phyloP scores from a whole-genome alignment of 2,329 filamentous ascomycete species.

The Aspergillus sclerotialis region DNA sequence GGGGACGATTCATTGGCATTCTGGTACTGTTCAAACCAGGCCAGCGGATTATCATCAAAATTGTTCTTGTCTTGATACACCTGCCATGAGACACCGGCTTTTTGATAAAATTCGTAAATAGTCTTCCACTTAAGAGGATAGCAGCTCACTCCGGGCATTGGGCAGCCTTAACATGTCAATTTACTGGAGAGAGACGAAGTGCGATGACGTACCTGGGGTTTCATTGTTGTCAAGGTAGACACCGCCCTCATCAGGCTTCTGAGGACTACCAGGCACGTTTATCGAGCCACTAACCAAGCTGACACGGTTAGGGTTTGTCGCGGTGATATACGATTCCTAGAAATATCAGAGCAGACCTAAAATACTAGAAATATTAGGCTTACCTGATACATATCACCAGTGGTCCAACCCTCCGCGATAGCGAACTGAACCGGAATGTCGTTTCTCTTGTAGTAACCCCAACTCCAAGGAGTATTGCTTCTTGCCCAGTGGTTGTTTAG shows the following conservation, averaged over 20 bases:
- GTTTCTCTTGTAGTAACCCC: conserved; percentile 44
- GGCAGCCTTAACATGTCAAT: conserved; percentile 30
- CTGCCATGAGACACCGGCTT: conserved; percentile 45
- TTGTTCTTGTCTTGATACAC: conserved; percentile 46
- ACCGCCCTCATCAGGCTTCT: conserved; percentile 37
- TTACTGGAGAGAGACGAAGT: not conserved
- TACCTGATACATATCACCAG: conserved; percentile 52
- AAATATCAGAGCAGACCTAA: conserved; percentile 1
- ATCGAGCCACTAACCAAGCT: conserved; percentile 46
- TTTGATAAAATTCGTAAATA: conserved; percentile 43
- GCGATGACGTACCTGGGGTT: conserved; percentile 31
- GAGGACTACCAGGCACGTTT: conserved; percentile 44
- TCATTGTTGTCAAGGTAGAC: conserved; percentile 47
- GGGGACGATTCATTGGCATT: conserved; percentile 34
- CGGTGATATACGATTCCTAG: conserved; percentile 44
- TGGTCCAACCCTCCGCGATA: conserved; percentile 48
- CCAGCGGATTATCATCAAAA: conserved; percentile 49
- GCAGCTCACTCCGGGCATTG: conserved; percentile 41
- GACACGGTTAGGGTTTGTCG: conserved; percentile 49
- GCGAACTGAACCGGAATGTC: conserved; percentile 51
- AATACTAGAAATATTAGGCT: not conserved
- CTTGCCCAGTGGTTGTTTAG: conserved; percentile 49
- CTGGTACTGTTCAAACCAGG: conserved; percentile 49
- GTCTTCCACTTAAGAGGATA: conserved; percentile 51
- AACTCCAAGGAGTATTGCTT: conserved; percentile 49